Evolutionary conservation across 345 rosid genomes (phyloP), one percentile per base, ranked within the genome.

Genomic region (Arabis alpina): DNA sequence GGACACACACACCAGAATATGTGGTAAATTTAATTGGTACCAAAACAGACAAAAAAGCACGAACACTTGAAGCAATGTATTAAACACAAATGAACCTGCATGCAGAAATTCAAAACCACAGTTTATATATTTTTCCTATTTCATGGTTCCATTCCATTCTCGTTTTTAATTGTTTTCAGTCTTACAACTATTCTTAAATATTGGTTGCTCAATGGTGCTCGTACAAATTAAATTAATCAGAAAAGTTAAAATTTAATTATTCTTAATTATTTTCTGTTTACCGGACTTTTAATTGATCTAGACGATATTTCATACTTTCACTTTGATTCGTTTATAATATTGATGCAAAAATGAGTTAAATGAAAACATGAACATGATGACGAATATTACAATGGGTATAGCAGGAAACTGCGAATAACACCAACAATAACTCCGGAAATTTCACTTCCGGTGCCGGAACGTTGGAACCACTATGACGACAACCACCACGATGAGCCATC

Each of bases 11-110:
- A n/a, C n/a, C n/a, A n/a, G n/a, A n/a, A n/a, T n/a, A n/a, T n/a
- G n/a, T n/a, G n/a, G n/a, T n/a, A n/a, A n/a, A n/a, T n/a, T n/a
- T n/a, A n/a, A n/a, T n/a, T n/a, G n/a, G n/a, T n/a, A 19, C 27
- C 41, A 39, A 36, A 37, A 37, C 23, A 39, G 64, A 52, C 34
- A 34, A 65, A 54, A 66, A 62, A 49, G 37, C 72, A 76, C 19
- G 80, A 63, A 50, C 67, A 16, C 40, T 11, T 54, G 59, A 61
- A 28, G 66, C 50, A 61, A 70, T 41, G 36, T 55, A 19, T 43
- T 34, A 24, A 63, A 66, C 34, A 67, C 63, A 53, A 57, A 48
- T 28, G 36, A 34, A 53, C 25, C 64, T 12, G 15, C 53, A 54
- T 44, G 63, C 14, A 67, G 54, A 11, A 36, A 36, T 6, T 36